Conservation (phyloP, 2,329 filamentous ascomycete genomes). For the Harringtonia aguacate region DNA sequence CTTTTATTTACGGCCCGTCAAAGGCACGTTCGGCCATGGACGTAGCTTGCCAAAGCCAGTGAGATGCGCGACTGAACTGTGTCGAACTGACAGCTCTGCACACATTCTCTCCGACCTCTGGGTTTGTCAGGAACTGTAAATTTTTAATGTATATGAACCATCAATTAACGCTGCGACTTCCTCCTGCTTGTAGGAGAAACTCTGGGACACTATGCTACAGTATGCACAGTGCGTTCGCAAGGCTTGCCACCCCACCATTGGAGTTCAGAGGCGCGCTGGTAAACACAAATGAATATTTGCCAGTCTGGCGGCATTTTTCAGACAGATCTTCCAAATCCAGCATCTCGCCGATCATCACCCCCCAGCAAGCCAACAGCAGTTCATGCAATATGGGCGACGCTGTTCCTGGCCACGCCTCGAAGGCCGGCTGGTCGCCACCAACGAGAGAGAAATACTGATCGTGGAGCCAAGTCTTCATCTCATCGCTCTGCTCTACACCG, state of each 20-base stretch:
- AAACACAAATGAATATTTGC: slow-evolving; percentile 50
- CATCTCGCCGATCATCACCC: slow-evolving; percentile 44
- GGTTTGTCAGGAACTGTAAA: too few species aligned
- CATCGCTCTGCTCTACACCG: slow-evolving; percentile 34
- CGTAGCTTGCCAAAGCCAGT: too few species aligned
- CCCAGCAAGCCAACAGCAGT: slow-evolving; percentile 38
- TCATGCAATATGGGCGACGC: slow-evolving; percentile 30
- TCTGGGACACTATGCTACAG: too few species aligned
- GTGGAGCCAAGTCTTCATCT: slow-evolving; percentile 55
- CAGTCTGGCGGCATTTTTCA: slow-evolving; percentile 37
- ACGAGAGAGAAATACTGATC: slow-evolving; percentile 58
- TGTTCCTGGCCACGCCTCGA: slow-evolving; percentile 32
- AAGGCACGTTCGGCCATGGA: too few species aligned
- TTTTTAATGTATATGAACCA: too few species aligned
- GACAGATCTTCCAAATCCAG: slow-evolving; percentile 44
- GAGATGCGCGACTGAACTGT: too few species aligned
- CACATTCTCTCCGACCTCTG: too few species aligned
- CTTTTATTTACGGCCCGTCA: too few species aligned
- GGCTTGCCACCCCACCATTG: not conserved
- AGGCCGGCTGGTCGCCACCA: slow-evolving; percentile 51
- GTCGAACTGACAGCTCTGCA: too few species aligned
- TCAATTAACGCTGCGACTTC: too few species aligned
- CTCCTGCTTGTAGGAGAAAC: too few species aligned
- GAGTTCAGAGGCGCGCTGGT: slow-evolving; percentile 49
- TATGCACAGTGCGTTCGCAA: not conserved